Conservation (phyloP, 108 stramenopile genomes). For the Cyclotella cryptica region DNA sequence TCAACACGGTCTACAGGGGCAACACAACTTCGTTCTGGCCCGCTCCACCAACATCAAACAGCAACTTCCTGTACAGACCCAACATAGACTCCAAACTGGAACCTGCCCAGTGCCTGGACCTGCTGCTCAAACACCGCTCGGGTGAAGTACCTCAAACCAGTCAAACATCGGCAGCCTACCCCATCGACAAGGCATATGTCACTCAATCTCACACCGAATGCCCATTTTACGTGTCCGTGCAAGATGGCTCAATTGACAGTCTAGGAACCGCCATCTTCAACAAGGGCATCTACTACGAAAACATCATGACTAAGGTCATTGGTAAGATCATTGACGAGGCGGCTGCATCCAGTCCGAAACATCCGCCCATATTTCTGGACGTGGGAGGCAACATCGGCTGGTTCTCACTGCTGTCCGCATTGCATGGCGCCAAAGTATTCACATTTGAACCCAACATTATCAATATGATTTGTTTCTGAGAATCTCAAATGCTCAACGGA, state of each 20-base stretch:
- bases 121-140: slow-evolving; percentile 14
- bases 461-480: slow-evolving; percentile 63
- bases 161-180: slow-evolving; percentile 13
- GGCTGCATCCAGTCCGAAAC: not conserved
- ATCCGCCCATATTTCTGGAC: slow-evolving; percentile 44
- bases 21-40: no score
- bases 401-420: slow-evolving; percentile 54
- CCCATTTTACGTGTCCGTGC: slow-evolving; percentile 40
- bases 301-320: slow-evolving; percentile 33
- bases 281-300: slow-evolving; percentile 60
- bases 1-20: no score
- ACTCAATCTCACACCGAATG: slow-evolving; percentile 15
- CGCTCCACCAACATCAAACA: no score
- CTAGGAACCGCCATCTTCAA: slow-evolving; percentile 45
- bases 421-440: slow-evolving; percentile 55
- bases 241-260: slow-evolving; percentile 27
- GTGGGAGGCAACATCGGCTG: slow-evolving; percentile 68
- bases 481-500: slow-evolving; percentile 54
- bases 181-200: slow-evolving; percentile 35
- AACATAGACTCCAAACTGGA: slow-evolving; percentile 17
- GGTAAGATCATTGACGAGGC: slow-evolving; percentile 16
- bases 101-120: slow-evolving; percentile 11
- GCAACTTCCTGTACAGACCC: no score
- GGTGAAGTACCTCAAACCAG: slow-evolving; percentile 27
- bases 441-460: slow-evolving; percentile 65